phyloP scores from a whole-genome alignment of 345 rosid species.

The Barbarea vulgaris region DNA sequence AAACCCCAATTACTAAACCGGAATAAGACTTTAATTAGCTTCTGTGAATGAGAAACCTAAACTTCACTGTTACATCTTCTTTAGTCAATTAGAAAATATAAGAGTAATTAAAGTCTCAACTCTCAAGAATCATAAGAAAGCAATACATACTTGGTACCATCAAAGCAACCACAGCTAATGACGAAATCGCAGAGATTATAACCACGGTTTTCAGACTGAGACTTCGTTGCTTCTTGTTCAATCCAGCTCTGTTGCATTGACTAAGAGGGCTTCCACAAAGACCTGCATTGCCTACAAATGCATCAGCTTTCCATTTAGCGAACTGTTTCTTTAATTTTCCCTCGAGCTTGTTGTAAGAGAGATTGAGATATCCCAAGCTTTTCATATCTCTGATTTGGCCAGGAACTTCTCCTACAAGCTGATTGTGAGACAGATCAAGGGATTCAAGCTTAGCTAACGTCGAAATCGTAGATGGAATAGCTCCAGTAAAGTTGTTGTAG shows the following conservation, averaged over 20 bases:
- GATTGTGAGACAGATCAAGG: slow-evolving; percentile 70
- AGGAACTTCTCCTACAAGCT: slow-evolving; percentile 67
- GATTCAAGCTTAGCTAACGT: slow-evolving; percentile 67
- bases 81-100: no score
- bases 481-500: slow-evolving; percentile 57
- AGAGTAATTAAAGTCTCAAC: no score
- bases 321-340: slow-evolving; percentile 68
- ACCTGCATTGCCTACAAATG: slow-evolving; percentile 65
- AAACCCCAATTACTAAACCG: no score
- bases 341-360: slow-evolving; percentile 71
- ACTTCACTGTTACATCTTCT: no score
- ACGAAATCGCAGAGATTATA: slow-evolving; percentile 59
- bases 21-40: no score
- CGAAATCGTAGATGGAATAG: slow-evolving; percentile 69
- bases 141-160: no score
- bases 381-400: slow-evolving; percentile 64
- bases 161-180: slow-evolving; percentile 60
- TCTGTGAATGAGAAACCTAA: no score
- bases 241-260: slow-evolving; percentile 40
- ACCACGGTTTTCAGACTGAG: slow-evolving; percentile 53
- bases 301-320: slow-evolving; percentile 65
- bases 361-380: slow-evolving; percentile 71
- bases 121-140: no score
- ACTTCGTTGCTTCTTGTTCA: slow-evolving; percentile 38
- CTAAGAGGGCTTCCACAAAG: slow-evolving; percentile 84